Percentiles rank a stretch among this genome's conserved stretches.
Evolutionary conservation across 441 rosid genomes (phyloP).

Genomic region (Eutrema salsugineum): DNA sequence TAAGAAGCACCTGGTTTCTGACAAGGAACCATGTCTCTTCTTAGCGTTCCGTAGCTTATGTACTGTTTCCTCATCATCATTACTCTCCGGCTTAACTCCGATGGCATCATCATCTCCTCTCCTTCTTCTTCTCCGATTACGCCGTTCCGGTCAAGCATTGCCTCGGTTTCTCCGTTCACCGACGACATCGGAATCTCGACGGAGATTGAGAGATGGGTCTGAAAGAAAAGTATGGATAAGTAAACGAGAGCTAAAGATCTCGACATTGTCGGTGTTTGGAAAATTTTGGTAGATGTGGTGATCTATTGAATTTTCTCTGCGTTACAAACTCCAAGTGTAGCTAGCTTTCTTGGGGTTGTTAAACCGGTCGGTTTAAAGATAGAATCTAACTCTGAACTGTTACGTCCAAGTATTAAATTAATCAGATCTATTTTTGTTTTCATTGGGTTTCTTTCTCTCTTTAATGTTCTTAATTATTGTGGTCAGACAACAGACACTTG

Average conservation of each 20-base stretch:
- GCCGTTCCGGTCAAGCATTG: conserved; percentile 15
- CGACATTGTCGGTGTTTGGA: conserved; percentile 25
- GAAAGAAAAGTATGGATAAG: conserved; percentile 40
- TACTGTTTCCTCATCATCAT: conserved; percentile 59
- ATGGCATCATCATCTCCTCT: conserved; percentile 67
- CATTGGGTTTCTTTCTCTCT: not conserved
- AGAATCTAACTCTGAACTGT: not conserved
- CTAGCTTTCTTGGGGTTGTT: not conserved
- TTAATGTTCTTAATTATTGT: not conserved
- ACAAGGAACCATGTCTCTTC: conserved; percentile 90
- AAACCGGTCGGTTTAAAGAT: conserved; percentile 12
- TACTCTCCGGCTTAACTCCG: conserved; percentile 66
- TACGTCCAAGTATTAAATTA: conserved; percentile 15
- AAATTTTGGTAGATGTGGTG: not conserved
- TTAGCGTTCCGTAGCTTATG: conserved; percentile 79
- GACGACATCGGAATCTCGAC: conserved; percentile 31
- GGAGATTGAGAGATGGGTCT: conserved; percentile 37
- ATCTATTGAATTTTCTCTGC: not conserved
- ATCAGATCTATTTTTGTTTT: not conserved
- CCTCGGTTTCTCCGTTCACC: conserved; percentile 36
- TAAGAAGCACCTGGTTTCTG: conserved; percentile 80
- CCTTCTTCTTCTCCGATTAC: conserved; percentile 39
- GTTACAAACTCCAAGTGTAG: conserved; percentile 7
- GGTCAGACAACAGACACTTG: conserved; percentile 18
- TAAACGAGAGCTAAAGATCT: conserved; percentile 27